Base-by-base conservation (phyloP, 75 land plant genomes). In the Azolla pinnata region DNA sequence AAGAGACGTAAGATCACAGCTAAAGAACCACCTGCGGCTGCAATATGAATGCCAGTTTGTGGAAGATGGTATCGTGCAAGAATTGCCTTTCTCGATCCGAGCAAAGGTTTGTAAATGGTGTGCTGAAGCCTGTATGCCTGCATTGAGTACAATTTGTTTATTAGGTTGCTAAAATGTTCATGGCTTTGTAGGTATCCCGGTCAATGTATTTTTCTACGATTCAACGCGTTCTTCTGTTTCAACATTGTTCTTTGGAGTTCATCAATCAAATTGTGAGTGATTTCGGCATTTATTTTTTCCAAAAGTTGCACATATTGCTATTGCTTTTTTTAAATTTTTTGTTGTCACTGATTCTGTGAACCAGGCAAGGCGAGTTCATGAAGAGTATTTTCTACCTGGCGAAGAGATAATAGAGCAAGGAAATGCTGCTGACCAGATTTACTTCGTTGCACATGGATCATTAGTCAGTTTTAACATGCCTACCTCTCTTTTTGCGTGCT, bases 361-460 rank as follows among this genome's bases (percentile, higher is more conserved):
- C 20, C 71, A 85, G 95, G 96, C 70, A 12, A 86, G 56, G 8
- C 69, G 73, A 50, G 59, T 86, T n/a, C 84, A 83, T 52, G 90
- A 89, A 49, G 96, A 89, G 45, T 80, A 80, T 61, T 89, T 89
- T 51, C 81, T 86, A 28, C 90, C 90, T 1, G 90, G 90, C 29
- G 93, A 88, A 66, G 71, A 82, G 49, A 75, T 88, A 27, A 45
- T 88, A 66, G 86, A 88, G 44, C 88, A 85, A 47, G 93, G 93
- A 47, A 67, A 66, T 72, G 83, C 79, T 1, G 67, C 77, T 2
- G 90, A 88, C 60, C 85, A 85, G 42, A 59, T 88, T 34, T 88
- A 88, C 53, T 75, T 88, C 58, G 77, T 88, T 56, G 82, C 81
- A 21, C 62, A 70, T 62, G 86, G 93, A 31, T 14, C 60, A 38